Base-by-base conservation (phyloP, 2,329 filamentous ascomycete genomes). In the Paracoccidioides lutzii region DNA sequence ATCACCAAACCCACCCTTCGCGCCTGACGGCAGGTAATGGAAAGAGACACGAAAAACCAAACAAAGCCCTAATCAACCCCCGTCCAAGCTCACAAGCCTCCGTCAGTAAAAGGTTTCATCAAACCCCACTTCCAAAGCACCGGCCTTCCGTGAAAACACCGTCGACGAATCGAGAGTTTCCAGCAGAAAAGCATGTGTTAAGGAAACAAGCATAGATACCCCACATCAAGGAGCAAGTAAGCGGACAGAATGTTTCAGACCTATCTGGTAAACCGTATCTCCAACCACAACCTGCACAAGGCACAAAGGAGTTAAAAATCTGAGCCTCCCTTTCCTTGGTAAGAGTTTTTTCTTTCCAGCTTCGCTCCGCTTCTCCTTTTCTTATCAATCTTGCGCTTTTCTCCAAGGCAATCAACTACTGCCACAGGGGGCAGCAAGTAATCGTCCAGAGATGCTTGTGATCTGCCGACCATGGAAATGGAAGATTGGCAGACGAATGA, bases 371-470 rank as follows among this genome's bases (percentile, higher is more conserved):
- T 66, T 64, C 63, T 66, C 66, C 63, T 43, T n/a, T 55, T 60
- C 22, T 56, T 60, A 58, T 75, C 70, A 60, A 66, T 80, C 65
- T 80, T 71, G 77, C 77, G 77, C 77, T 71, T 72, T 56, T 50
- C 22, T 42, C 38, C 10, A 15, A 4, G 38, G 4, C 46, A 4
- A 35, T 5, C 28, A 22, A 22, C 14, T 32, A 48, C 44, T n/a
- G 14, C 14, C 44, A 3, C 12, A 3, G 14, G 35, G 14, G 46
- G 9, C 8, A 15, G 33, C 3, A n/a, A 45, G 58, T 53, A 54
- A 48, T 49, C 45, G 48, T 55, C 60, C 58, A 61, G 57, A 61
- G 61, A 66, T 70, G 74, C 74, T 77, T 72, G 74, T 75, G 75
- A 77, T 75, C 76, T 73, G 57, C 65, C 73, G 75, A 74, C 69